Conservation (phyloP, 2,329 filamentous ascomycete species). For the Zasmidium angulare region DNA sequence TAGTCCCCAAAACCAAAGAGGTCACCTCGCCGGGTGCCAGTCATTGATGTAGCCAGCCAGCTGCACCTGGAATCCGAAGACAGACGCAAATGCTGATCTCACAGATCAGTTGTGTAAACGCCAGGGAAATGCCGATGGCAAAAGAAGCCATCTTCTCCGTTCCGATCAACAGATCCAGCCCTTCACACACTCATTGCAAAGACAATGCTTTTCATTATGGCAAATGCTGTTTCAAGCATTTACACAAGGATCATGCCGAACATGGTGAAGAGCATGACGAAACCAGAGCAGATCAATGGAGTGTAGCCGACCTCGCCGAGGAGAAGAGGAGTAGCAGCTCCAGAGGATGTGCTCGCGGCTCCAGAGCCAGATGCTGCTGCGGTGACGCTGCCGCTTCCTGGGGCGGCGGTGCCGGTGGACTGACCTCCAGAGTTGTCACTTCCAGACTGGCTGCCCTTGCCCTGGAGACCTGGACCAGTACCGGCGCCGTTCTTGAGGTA, state of each 20-base stretch:
- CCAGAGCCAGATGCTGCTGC: constrained; percentile 37
- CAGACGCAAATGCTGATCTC: not conserved
- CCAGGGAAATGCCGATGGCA: not conserved
- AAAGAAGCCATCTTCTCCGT: not conserved
- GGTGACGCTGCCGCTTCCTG: constrained; percentile 51
- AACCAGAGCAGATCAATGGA: constrained; percentile 52
- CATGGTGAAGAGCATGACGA: constrained; percentile 54
- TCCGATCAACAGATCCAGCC: not conserved
- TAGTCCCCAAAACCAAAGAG: not conserved
- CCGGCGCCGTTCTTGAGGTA: constrained; percentile 62
- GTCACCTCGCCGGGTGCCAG: not conserved
- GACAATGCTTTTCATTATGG: not conserved
- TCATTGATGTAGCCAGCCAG: not conserved
- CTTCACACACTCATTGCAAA: not conserved
- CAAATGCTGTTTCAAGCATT: not conserved
- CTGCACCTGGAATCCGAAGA: not conserved
- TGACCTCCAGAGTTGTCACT: constrained; percentile 56
- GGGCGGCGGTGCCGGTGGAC: constrained; percentile 49
- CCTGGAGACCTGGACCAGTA: constrained; percentile 55
- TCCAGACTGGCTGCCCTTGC: constrained; percentile 52
- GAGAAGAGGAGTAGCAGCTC: constrained; percentile 46
- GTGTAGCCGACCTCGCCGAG: constrained; percentile 49
- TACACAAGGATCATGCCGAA: constrained; percentile 32
- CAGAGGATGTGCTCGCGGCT: constrained; percentile 30
- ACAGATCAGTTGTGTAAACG: not conserved